Evolutionary conservation across 2,329 filamentous ascomycete species (phyloP), one percentile per base, ranked within the genome.

Genomic region (Phyllosticta citriasiana): DNA sequence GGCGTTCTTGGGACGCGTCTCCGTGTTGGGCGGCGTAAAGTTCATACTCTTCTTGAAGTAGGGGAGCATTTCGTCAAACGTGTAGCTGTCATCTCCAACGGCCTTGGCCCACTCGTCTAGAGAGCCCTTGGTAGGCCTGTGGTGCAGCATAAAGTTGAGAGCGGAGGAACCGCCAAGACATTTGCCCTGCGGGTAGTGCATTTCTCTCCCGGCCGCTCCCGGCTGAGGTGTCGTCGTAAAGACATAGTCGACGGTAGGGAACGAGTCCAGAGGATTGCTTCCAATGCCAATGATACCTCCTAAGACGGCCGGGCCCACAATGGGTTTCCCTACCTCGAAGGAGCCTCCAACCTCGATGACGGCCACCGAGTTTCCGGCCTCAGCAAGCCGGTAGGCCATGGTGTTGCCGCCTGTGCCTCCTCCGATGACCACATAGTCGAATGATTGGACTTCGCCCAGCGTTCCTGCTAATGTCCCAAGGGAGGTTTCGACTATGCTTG

Each of bases 131-230:
- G 62, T 67, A 2, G 57, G 62, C 10, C 64, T 60, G 7, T 72
- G 69, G 16, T 70, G 70, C 2, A 65, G 60, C 65, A 71, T 66
- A 19, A 64, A 65, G 47, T 71, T 71, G 2, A 66, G 61, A 1
- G 67, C 68, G 14, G 68, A 70, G 19, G 66, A 67, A 8, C 70
- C 69, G 60, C 71, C 71, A 47, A 73, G 54, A n/a, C 63, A 65
- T 51, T 71, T 72, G 6, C 71, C 71, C 1, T 67, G 60, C 4
- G 69, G 64, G 63, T 72, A 72, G 26, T 70, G 65, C 10, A 72
- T 40, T 22, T 25, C 16, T 7, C 66, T 40, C 22, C 62, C 56
- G 61, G 67, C 65, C 3, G 64, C 62, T 7, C 64, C 60, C 3
- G 63, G 62, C 61, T 73, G 70, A 19, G 69, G 68, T 2, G 57